A percentile compares a stretch with the other conserved stretches of the same genome.
Conservation (phyloP, 768 basidiomycete species). For the Auricularia cornea region DNA sequence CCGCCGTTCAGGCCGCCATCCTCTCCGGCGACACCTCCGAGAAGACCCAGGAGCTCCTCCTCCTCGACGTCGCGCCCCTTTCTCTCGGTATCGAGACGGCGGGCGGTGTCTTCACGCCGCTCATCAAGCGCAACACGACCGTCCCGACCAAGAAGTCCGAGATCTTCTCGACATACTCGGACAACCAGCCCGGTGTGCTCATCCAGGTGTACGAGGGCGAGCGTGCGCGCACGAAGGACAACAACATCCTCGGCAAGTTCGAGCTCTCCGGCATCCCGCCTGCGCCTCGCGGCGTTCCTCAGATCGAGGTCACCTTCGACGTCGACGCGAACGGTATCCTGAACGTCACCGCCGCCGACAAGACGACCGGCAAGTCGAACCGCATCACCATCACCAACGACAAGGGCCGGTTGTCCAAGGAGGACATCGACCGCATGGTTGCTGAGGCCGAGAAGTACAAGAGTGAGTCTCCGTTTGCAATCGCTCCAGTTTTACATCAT, state of each 20-base stretch:
- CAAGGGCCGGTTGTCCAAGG: slow-evolving; percentile 94
- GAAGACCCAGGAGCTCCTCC: slow-evolving; percentile 95
- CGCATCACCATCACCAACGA: slow-evolving; percentile 93
- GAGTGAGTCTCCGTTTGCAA: slow-evolving; percentile 32
- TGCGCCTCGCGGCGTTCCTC: slow-evolving; percentile 95
- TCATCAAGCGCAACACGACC: slow-evolving; percentile 98
- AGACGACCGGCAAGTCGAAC: slow-evolving; percentile 94
- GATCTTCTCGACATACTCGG: slow-evolving; percentile 96
- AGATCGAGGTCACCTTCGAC: slow-evolving; percentile 96
- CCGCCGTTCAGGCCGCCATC: slow-evolving; percentile 98
- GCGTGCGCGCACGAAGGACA: slow-evolving; percentile 97
- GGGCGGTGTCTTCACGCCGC: slow-evolving; percentile 97
- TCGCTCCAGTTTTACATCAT: slow-evolving; percentile 4
- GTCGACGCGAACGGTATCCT: slow-evolving; percentile 95
- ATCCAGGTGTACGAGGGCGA: slow-evolving; percentile 99
- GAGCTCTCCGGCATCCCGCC: slow-evolving; percentile 95
- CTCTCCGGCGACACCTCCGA: slow-evolving; percentile 98
- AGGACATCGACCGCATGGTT: slow-evolving; percentile 93
- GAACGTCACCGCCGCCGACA: slow-evolving; percentile 92
- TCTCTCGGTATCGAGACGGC: slow-evolving; percentile 82
- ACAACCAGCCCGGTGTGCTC: slow-evolving; percentile 97
- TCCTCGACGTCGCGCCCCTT: slow-evolving; percentile 83
- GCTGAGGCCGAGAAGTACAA: slow-evolving; percentile 90
- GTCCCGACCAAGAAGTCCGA: slow-evolving; percentile 98
- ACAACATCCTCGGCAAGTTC: slow-evolving; percentile 97